Conservation (phyloP, 345 rosid genomes). For the Psidium friedrichsthalianum region DNA sequence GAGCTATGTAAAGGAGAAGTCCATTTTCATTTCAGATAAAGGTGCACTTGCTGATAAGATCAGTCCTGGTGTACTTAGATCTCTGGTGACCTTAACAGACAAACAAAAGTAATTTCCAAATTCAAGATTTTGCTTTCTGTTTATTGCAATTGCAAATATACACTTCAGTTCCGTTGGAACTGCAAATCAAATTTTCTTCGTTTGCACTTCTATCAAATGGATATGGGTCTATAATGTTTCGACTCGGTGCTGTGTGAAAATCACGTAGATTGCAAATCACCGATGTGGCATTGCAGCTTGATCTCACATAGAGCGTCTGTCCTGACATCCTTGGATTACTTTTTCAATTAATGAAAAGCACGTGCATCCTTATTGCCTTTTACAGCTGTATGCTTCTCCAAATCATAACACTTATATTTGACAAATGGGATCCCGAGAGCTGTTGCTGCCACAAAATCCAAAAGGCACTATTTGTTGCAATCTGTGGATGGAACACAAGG, state of each 20-base stretch:
- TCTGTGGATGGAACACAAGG: background rate
- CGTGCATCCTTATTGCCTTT: background rate
- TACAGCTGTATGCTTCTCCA: background rate
- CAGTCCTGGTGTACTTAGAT: slow-evolving; percentile 50
- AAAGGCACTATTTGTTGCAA: background rate
- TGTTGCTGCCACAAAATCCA: background rate
- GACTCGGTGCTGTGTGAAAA: background rate
- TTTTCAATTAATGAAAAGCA: background rate
- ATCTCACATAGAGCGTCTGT: background rate
- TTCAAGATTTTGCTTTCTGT: background rate
- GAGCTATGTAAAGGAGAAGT: slow-evolving; percentile 65
- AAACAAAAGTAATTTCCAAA: slow-evolving; percentile 17
- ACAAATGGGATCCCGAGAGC: background rate
- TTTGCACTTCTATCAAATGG: background rate
- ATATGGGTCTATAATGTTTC: background rate
- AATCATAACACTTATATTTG: background rate
- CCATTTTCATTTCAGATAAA: slow-evolving; percentile 48
- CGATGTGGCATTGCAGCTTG: background rate
- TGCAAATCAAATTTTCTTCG: background rate
- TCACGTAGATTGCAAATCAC: background rate
- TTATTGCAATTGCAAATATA: background rate
- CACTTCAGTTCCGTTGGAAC: background rate
- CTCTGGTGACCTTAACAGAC: slow-evolving; percentile 52
- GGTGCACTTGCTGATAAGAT: slow-evolving; percentile 72
- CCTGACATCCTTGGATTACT: background rate